These are phyloP conservation scores for Colletotrichum zoysiae DNA, from an alignment of 2,329 filamentous ascomycete genomes.

Conservation along the genomic window DNA sequence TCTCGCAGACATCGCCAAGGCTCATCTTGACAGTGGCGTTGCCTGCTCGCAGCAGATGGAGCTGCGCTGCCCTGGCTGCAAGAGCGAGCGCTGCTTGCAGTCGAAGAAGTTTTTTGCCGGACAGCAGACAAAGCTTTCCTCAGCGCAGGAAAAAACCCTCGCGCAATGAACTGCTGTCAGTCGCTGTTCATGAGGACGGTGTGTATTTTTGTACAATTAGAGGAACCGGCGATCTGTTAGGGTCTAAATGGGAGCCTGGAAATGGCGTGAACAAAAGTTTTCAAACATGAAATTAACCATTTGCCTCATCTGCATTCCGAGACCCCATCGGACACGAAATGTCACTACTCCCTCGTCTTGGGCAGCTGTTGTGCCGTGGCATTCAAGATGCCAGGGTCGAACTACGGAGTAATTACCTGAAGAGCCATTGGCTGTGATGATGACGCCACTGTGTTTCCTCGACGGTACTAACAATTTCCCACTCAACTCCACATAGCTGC, in stretches of 20 bases:
- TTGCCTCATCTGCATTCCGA: too few species aligned
- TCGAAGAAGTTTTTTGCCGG: slow-evolving; percentile 76
- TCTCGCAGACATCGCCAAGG: slow-evolving; percentile 86
- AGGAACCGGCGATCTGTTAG: slow-evolving; percentile 25
- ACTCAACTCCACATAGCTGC: slow-evolving; percentile 21
- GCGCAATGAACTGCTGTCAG: slow-evolving; percentile 11
- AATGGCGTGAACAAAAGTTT: slow-evolving; percentile 11
- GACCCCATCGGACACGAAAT: too few species aligned
- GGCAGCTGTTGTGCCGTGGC: background rate
- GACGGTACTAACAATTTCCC: slow-evolving; percentile 36
- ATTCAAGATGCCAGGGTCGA: background rate
- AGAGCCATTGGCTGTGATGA: slow-evolving; percentile 16
- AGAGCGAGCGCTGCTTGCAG: slow-evolving; percentile 87
- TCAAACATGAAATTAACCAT: background rate
- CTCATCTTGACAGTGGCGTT: slow-evolving; percentile 78
- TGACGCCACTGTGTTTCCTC: slow-evolving; percentile 32
- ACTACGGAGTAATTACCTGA: background rate
- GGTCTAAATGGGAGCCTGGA: slow-evolving; percentile 11
- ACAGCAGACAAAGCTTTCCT: slow-evolving; percentile 44
- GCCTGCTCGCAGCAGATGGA: slow-evolving; percentile 87
- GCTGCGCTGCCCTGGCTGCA: slow-evolving; percentile 92
- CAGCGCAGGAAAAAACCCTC: slow-evolving; percentile 20
- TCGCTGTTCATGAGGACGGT: background rate
- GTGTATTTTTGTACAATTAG: slow-evolving; percentile 35
- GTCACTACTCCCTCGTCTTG: background rate